These are phyloP conservation scores for Neurospora sp. DNA, from an alignment of 2,329 filamentous ascomycete species.

Conservation along the genomic window DNA sequence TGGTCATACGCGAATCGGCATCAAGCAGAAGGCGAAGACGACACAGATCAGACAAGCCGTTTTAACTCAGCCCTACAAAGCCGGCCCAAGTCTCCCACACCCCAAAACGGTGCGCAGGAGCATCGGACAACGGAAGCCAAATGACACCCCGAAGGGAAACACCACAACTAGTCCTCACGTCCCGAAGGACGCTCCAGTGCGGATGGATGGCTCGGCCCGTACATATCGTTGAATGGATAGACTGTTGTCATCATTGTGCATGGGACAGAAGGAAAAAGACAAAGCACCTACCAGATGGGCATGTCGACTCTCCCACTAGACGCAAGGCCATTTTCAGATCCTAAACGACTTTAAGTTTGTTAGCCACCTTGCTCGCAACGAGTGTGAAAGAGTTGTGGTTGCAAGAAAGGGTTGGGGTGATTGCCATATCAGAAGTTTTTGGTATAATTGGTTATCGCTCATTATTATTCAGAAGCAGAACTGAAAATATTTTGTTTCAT, in stretches of 20 bases:
- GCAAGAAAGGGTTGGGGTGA: conserved; percentile 3
- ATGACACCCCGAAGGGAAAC: conserved; percentile 47
- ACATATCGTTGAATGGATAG: conserved; percentile 69
- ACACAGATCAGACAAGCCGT: conserved; percentile 25
- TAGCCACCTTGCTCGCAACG: conserved; percentile 2
- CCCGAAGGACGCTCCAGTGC: conserved; percentile 47
- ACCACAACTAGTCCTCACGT: conserved; percentile 67
- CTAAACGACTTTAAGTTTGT: conserved; percentile 3
- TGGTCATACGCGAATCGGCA: not conserved
- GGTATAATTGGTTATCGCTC: conserved; percentile 53
- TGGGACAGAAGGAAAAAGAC: conserved; percentile 1
- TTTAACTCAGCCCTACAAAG: conserved; percentile 27
- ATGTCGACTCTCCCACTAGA: not conserved
- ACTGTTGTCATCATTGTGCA: conserved; percentile 49
- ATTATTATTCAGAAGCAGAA: conserved; percentile 65
- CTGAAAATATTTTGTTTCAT: conserved; percentile 57
- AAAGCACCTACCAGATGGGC: conserved; percentile 8
- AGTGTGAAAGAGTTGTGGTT: not conserved
- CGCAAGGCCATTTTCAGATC: not conserved
- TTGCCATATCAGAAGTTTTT: conserved; percentile 46
- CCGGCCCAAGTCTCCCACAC: conserved; percentile 22
- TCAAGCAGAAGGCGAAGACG: not conserved
- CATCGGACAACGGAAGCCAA: conserved; percentile 47
- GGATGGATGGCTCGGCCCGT: conserved; percentile 62
- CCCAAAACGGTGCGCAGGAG: conserved; percentile 47